These are phyloP conservation scores for Cucurbita ficifolia DNA, from an alignment of 306 rosid genomes.

Conservation along the genomic window DNA sequence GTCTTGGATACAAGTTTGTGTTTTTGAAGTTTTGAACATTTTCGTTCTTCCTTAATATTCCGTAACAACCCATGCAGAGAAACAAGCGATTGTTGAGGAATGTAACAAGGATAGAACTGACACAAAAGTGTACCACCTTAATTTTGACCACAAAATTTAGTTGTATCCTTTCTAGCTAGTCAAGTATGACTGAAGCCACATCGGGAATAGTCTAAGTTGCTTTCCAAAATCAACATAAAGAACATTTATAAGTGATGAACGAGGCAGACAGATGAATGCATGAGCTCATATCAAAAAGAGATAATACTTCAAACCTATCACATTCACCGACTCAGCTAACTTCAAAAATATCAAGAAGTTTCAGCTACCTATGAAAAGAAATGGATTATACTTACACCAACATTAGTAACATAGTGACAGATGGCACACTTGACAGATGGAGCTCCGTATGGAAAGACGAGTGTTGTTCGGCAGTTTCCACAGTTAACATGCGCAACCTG, in stretches of 20 bases:
- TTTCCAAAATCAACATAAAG: not conserved
- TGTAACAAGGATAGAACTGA: not conserved
- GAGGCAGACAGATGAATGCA: not conserved
- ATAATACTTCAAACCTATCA: not conserved
- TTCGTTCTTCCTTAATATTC: not conserved
- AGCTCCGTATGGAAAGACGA: conserved; percentile 92
- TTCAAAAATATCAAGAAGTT: not conserved
- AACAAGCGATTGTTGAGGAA: not conserved
- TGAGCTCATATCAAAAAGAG: not conserved
- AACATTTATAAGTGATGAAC: not conserved
- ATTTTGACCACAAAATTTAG: not conserved
- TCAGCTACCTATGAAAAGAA: not conserved
- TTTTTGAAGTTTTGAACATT: not conserved
- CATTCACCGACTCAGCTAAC: not conserved
- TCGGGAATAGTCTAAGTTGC: not conserved
- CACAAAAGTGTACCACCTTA: not conserved
- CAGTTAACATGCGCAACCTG: conserved; percentile 79
- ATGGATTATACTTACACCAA: conserved; percentile 46
- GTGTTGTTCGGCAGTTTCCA: conserved; percentile 83
- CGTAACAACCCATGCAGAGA: not conserved
- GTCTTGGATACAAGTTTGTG: not conserved
- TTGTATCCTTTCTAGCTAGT: not conserved
- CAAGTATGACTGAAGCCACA: not conserved
- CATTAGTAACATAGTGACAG: conserved; percentile 77
- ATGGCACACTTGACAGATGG: conserved; percentile 97